Evolutionary conservation across 306 rosid genomes (phyloP).

Genomic region (Sindora glabra): DNA sequence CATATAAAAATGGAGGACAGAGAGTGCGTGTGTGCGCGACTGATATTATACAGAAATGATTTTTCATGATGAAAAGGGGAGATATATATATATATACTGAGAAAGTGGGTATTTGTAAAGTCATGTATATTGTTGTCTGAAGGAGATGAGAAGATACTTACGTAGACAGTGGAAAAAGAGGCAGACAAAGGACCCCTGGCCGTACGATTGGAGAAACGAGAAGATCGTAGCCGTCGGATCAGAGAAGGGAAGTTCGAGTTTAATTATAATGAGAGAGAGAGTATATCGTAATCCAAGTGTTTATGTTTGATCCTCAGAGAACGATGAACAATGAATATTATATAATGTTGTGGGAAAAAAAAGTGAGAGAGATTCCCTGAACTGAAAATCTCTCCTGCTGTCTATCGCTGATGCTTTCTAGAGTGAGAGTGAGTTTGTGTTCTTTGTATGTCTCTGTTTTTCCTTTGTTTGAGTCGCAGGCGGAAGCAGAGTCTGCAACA

Average conservation of each 20-base stretch:
- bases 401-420: not conserved
- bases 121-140: not conserved
- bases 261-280: conserved; percentile 20
- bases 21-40: not conserved
- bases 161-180: conserved; percentile 41
- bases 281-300: conserved; percentile 27
- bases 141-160: conserved; percentile 33
- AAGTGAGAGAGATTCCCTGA: not conserved
- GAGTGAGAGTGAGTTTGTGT: not conserved
- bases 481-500: conserved; percentile 42
- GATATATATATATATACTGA: not conserved
- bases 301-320: not conserved
- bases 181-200: conserved; percentile 48
- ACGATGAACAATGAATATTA: conserved; percentile 1
- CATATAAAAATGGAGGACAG: not conserved
- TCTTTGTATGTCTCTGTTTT: not conserved
- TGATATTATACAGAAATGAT: conserved; percentile 14
- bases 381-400: not conserved
- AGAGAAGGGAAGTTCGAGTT: conserved; percentile 19
- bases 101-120: conserved; percentile 12
- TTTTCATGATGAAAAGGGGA: conserved; percentile 13
- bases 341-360: not conserved
- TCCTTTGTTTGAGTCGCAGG: not conserved
- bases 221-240: conserved; percentile 78
- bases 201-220: conserved; percentile 61